phyloP scores from a whole-genome alignment of 805 yeast species.

The Candida nanaspora region DNA sequence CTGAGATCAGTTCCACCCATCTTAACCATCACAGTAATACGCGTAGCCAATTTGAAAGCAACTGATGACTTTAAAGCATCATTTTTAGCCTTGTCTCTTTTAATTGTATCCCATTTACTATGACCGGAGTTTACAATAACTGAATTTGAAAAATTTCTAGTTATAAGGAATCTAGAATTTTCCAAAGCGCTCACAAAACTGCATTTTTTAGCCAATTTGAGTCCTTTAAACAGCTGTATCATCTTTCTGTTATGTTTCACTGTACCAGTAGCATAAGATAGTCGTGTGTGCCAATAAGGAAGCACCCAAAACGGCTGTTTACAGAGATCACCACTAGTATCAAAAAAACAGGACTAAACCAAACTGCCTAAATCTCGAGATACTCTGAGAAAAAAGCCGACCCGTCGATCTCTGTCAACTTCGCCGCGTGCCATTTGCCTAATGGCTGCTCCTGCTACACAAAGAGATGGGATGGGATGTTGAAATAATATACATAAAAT shows the following conservation, averaged over 20 bases:
- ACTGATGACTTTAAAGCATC: slow-evolving; percentile 71
- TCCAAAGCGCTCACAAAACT: background rate
- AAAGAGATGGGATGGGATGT: background rate
- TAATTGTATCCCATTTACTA: slow-evolving; percentile 91
- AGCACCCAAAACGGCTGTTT: no score
- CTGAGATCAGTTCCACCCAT: slow-evolving; percentile 62
- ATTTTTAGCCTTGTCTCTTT: slow-evolving; percentile 89
- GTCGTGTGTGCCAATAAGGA: no score
- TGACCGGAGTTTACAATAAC: slow-evolving; percentile 57
- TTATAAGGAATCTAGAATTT: background rate
- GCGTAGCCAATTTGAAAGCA: slow-evolving; percentile 63
- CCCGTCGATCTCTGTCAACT: background rate
- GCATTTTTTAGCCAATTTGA: no score
- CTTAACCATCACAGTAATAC: slow-evolving; percentile 71
- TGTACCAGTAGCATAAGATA: no score
- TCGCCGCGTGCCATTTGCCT: background rate
- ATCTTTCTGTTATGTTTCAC: no score
- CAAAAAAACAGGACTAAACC: no score
- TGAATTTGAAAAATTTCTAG: background rate
- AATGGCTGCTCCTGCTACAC: background rate
- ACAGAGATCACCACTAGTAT: no score
- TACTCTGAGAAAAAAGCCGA: no score
- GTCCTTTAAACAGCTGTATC: no score
- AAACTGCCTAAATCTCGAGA: no score
- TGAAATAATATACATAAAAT: no score